phyloP scores from a whole-genome alignment of 352 stramenopile species.

The Phytophthora podocarpi region DNA sequence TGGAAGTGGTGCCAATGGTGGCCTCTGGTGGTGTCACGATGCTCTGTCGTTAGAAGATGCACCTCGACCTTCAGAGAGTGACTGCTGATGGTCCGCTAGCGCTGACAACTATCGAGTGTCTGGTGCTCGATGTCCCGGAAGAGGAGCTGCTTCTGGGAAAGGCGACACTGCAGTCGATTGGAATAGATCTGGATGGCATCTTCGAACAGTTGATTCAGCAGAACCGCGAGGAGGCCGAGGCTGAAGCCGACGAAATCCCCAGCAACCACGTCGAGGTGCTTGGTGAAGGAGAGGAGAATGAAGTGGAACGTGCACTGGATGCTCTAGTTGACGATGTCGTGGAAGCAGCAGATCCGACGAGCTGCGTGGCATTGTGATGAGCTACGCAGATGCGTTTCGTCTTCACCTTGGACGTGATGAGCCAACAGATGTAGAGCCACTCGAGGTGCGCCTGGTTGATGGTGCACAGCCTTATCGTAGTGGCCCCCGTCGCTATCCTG shows the following conservation, averaged over 20 bases:
- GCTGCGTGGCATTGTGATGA: background rate
- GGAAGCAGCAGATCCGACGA: too few species aligned
- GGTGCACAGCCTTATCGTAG: background rate
- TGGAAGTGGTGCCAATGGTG: too few species aligned
- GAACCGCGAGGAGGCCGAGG: background rate
- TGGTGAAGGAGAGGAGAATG: too few species aligned
- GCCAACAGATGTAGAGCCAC: background rate
- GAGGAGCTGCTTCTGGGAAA: background rate
- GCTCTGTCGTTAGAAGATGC: too few species aligned
- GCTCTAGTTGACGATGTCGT: too few species aligned
- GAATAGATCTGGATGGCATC: constrained; percentile 4
- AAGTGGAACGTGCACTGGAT: too few species aligned
- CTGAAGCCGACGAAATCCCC: constrained; percentile 1
- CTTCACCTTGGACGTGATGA: background rate
- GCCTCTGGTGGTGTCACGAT: too few species aligned
- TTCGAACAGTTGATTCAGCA: constrained; percentile 11
- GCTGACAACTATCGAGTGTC: background rate
- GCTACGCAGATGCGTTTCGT: background rate
- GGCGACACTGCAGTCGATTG: constrained; percentile 2
- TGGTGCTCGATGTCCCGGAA: constrained; percentile 4
- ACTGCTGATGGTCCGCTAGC: background rate
- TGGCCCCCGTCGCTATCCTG: background rate
- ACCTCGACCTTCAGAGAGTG: background rate
- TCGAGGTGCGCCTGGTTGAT: background rate
- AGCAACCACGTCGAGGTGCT: constrained; percentile 3